Conservation (phyloP, 805 yeast genomes). For the Priceomyces castillae region DNA sequence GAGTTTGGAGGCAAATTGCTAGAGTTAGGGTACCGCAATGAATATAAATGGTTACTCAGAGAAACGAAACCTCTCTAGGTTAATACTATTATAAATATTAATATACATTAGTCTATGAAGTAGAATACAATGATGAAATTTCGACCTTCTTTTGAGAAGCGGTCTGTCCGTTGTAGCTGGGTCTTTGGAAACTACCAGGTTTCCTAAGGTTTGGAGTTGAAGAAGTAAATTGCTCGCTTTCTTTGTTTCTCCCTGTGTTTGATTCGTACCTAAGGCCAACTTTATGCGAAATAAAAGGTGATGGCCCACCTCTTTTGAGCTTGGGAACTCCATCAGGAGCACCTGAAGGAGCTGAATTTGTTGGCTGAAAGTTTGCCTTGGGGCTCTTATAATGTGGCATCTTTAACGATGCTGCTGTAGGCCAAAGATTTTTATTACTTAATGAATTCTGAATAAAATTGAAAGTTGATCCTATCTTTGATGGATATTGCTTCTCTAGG, state of each 20-base stretch:
- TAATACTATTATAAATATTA: neutral
- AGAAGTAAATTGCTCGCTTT: neutral
- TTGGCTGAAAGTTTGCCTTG: slow-evolving; percentile 2
- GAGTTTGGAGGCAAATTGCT: slow-evolving; percentile 43
- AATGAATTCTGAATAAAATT: slow-evolving; percentile 14
- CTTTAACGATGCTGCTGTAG: slow-evolving; percentile 12
- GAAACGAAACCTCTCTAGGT: slow-evolving; percentile 49
- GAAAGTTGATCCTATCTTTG: slow-evolving; percentile 10
- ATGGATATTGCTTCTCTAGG: neutral
- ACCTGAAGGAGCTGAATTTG: neutral
- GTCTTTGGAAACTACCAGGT: slow-evolving; percentile 36
- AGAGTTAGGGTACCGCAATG: slow-evolving; percentile 53
- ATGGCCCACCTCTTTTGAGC: slow-evolving; percentile 8
- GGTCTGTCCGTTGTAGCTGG: slow-evolving; percentile 16
- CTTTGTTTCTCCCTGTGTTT: neutral
- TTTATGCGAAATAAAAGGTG: slow-evolving; percentile 33
- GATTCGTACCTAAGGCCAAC: slow-evolving; percentile 12
- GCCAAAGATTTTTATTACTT: neutral
- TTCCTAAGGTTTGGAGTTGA: slow-evolving; percentile 21
- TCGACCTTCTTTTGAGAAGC: slow-evolving; percentile 18
- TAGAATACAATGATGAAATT: slow-evolving; percentile 25
- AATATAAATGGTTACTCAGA: slow-evolving; percentile 66
- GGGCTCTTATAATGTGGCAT: slow-evolving; percentile 28
- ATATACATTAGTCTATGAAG: slow-evolving; percentile 11
- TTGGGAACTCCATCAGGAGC: neutral